Evolutionary conservation across 148 eudicot genomes (phyloP), one percentile per base, ranked within the genome.

Genomic region (Vaccinium vitisidaea): DNA sequence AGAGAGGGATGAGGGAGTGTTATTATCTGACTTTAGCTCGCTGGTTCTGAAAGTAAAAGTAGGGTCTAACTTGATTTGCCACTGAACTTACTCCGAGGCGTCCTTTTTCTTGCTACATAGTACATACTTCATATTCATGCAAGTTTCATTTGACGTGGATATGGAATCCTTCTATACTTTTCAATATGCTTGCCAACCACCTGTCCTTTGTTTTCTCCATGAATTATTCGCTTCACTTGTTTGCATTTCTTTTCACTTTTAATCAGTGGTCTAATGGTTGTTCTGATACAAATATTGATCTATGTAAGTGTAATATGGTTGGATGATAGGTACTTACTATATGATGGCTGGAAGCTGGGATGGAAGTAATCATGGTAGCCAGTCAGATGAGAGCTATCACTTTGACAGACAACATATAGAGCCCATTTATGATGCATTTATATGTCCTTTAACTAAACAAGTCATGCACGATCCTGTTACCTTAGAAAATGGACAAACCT

Each of bases 391-490:
- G 36, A 93, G 90, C 90, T 59, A 80, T 87, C 98, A 90, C 70
- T 87, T 91, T 74, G 98, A 95, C 73, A 90, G 92, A 84, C 86
- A 78, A 75, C 93, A 85, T 56, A 74, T 92, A 77, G 98, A 93
- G 84, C 95, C 97, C 54, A 89, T 91, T n/a, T 95, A 92, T 84
- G 92, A 87, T 84, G 89, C 97, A 36, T 96, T 96, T 81, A 86
- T 94, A 80, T 96, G 99, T 88, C 99, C 95, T 85, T 81, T 96
- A 73, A 93, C 99, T 27, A 92, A 93, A 67, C 87, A 88, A 89
- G 88, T 96, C 54, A 96, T 96, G 99, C 90, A 77, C 7, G 98
- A 96, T 87, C 99, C 99, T 54, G 98, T 96, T n/a, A 92, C 93
- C n/a, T 86, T 92, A 79, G 97, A 96, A 84, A 93, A 86, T 79